Conservation (phyloP, 1,284 basidiomycete genomes). For the Vanrija pseudolonga region DNA sequence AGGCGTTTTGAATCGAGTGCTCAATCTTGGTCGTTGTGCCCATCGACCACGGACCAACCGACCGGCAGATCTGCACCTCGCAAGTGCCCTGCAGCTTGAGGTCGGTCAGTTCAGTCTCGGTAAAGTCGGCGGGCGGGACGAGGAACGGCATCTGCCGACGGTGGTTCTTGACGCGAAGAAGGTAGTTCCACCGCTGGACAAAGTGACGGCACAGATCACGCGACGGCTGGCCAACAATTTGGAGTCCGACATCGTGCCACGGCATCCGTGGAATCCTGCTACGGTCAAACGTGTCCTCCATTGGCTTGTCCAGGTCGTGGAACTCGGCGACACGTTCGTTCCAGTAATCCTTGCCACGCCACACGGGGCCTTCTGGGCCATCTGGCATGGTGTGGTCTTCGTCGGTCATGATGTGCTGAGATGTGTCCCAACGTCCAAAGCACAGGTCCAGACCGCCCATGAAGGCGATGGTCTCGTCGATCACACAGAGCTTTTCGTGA, state of each 20-base stretch:
- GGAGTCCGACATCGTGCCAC: constrained; percentile 96
- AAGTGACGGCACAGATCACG: constrained; percentile 94
- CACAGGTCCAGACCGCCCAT: constrained; percentile 94
- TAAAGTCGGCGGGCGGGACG: constrained; percentile 90
- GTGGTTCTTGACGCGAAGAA: constrained; percentile 93
- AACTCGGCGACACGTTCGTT: constrained; percentile 90
- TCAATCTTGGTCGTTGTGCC: constrained; percentile 83
- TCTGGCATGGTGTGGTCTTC: constrained; percentile 60
- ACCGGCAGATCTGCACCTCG: constrained; percentile 94
- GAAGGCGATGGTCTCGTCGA: constrained; percentile 95
- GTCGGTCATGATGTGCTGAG: constrained; percentile 86
- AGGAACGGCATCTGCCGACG: constrained; percentile 88
- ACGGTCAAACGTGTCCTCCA: constrained; percentile 92
- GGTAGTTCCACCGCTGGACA: constrained; percentile 87
- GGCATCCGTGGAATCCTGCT: constrained; percentile 89
- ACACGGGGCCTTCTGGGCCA: constrained; percentile 66
- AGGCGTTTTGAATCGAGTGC: constrained; percentile 92
- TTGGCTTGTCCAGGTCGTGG: constrained; percentile 79
- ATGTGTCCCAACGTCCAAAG: constrained; percentile 87
- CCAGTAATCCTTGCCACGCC: constrained; percentile 71
- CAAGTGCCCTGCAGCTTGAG: constrained; percentile 91
- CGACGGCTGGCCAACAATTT: constrained; percentile 94
- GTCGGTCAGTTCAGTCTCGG: constrained; percentile 69
- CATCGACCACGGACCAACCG: constrained; percentile 92
- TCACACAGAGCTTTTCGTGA: constrained; percentile 97